These are phyloP conservation scores for Erodium trifolium DNA, from an alignment of 441 rosid genomes.

Conservation along the genomic window DNA sequence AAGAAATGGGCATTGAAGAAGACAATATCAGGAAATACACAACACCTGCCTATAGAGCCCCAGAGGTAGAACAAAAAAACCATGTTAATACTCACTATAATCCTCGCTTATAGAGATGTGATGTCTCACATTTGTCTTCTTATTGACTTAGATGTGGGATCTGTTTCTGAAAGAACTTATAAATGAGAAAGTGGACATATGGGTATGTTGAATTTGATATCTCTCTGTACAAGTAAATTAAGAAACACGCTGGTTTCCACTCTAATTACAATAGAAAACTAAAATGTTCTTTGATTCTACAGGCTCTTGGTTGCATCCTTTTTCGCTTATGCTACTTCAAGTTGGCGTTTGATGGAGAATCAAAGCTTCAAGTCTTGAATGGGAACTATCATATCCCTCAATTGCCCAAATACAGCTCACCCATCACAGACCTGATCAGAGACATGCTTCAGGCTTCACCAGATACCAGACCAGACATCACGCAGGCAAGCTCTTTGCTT, in stretches of 20 bases:
- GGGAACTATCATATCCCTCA: conserved; percentile 91
- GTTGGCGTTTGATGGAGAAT: conserved; percentile 94
- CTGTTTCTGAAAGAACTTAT: conserved; percentile 73
- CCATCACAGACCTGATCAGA: conserved; percentile 53
- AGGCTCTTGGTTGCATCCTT: conserved; percentile 97
- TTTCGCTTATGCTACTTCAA: conserved; percentile 86
- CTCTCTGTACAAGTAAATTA: conserved; percentile 6
- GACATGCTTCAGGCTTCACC: conserved; percentile 93
- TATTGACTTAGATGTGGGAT: conserved; percentile 87
- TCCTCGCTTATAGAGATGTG: conserved; percentile 24
- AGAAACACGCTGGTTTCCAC: neutral
- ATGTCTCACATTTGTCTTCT: conserved; percentile 17
- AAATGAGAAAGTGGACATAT: conserved; percentile 88
- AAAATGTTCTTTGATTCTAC: conserved; percentile 19
- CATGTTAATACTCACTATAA: conserved; percentile 21
- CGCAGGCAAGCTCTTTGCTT: conserved; percentile 83
- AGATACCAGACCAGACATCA: conserved; percentile 88
- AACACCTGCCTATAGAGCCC: conserved; percentile 93
- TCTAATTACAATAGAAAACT: conserved; percentile 6
- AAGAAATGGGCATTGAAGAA: conserved; percentile 97
- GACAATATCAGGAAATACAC: conserved; percentile 90
- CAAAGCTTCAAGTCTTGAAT: conserved; percentile 81
- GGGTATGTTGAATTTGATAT: conserved; percentile 51
- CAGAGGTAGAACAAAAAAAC: conserved; percentile 57
- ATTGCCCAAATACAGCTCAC: conserved; percentile 57